Evolutionary conservation across 208 protist species (phyloP).

Genomic region (Crithidia sp.): DNA sequence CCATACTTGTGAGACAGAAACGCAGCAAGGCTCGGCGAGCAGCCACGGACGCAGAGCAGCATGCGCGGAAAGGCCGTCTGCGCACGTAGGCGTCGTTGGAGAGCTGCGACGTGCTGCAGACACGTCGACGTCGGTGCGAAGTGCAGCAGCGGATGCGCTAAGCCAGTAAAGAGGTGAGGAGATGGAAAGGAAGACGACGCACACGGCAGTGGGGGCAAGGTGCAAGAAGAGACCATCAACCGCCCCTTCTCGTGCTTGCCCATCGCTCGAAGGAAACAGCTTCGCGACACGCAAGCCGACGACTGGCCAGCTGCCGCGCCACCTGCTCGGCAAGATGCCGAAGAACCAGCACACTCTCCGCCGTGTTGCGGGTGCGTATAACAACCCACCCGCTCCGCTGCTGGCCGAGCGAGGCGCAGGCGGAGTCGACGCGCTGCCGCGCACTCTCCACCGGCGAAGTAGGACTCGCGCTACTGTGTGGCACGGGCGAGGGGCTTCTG

Average conservation of each 20-base stretch:
- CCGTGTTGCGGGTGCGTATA: slow-evolving; percentile 54
- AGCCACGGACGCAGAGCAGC: slow-evolving; percentile 80
- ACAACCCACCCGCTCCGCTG: slow-evolving; percentile 34
- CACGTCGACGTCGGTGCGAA: slow-evolving; percentile 25
- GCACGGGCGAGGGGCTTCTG: slow-evolving; percentile 12
- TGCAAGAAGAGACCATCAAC: not conserved
- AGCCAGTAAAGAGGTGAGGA: not conserved
- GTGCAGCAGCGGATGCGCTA: slow-evolving; percentile 2
- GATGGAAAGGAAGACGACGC: not conserved
- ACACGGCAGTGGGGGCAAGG: not conserved
- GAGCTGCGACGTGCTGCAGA: slow-evolving; percentile 24
- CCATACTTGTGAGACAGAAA: slow-evolving; percentile 61
- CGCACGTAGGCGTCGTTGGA: slow-evolving; percentile 50
- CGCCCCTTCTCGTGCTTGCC: not conserved
- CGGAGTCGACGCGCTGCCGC: slow-evolving; percentile 41
- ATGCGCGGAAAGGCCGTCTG: slow-evolving; percentile 75
- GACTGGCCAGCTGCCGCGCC: slow-evolving; percentile 21
- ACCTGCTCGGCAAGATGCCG: slow-evolving; percentile 33
- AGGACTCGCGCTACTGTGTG: not conserved
- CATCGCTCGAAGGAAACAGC: too few species aligned
- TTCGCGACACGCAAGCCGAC: slow-evolving; percentile 1
- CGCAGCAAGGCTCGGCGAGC: slow-evolving; percentile 53
- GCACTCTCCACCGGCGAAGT: slow-evolving; percentile 19
- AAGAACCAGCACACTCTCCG: slow-evolving; percentile 49
- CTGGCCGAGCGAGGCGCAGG: slow-evolving; percentile 48